Evolutionary conservation across 768 basidiomycete genomes (phyloP).

Genomic region (Suillus decipiens): DNA sequence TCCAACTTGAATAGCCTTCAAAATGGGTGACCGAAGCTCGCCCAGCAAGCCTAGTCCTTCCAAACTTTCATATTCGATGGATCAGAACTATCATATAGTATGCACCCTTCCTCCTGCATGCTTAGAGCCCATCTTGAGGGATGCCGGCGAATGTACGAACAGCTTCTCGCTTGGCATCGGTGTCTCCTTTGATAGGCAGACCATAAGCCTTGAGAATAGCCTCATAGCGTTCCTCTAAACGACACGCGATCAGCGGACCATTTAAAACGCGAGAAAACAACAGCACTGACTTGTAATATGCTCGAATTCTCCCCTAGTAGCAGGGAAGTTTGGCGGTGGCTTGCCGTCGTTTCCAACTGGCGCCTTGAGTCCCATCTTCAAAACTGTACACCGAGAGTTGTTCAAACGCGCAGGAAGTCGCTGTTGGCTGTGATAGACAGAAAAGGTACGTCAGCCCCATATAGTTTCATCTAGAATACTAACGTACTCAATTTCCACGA

Average conservation of each 20-base stretch:
- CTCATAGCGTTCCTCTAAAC: constrained; percentile 45
- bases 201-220: constrained; percentile 36
- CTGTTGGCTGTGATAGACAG: constrained; percentile 30
- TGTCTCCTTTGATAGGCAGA: constrained; percentile 39
- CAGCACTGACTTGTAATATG: constrained; percentile 41
- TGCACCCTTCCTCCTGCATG: neutral
- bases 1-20: neutral
- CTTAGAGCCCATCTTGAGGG: constrained; percentile 24
- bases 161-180: constrained; percentile 39
- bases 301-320: constrained; percentile 44
- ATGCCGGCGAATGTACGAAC: constrained; percentile 40
- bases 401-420: constrained; percentile 39
- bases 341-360: constrained; percentile 36
- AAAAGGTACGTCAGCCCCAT: neutral
- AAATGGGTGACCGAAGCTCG: neutral
- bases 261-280: neutral
- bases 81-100: neutral
- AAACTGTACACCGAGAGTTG: constrained; percentile 35
- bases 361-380: constrained; percentile 34
- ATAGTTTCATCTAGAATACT: neutral
- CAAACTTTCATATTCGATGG: neutral
- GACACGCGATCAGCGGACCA: neutral
- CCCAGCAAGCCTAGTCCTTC: neutral
- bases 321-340: constrained; percentile 37
- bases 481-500: constrained; percentile 37